Base-by-base conservation (phyloP, 139 green algal genomes). In the Pseudopediastrum boryanum region DNA sequence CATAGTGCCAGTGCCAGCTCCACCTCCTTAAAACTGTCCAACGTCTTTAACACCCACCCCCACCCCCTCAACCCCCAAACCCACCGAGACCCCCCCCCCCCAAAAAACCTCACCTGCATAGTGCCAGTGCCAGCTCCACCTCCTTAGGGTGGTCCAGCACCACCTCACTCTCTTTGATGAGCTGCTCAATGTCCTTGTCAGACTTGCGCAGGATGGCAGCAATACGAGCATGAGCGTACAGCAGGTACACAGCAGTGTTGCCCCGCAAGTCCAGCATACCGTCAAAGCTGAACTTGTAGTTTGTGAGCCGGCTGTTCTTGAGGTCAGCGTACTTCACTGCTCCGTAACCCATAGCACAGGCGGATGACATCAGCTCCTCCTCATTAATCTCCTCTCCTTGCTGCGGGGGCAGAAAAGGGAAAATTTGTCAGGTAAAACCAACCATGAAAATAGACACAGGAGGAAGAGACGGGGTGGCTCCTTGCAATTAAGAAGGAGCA, bases 271-370 rank as follows among this genome's bases (percentile, higher is more conserved):
- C 87, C 35, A 98, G 91, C 95, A 99, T 99, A 25, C 91, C 83
- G 72, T 99, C 95, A 83, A 93, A 98, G 25, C 82, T 91, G 86
- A 99, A 99, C 85, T 92, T 93, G 89, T 99, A 99, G 87, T 99
- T 97, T 77, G 96, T 97, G 27, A 86, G 83, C 38, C 94, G 88
- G 81, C 97, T 93, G 86, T 95, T 95, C 85, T 97, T 97, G 35
- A 99, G 91, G 90, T 99, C 96, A 5, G 94, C 94, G 81, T 99
- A 99, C 90, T 99, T 99, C 74, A 99, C 92, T 23, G 95, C 96
- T 42, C 93, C 94, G 75, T 98, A 98, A 64, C 95, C 95, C 91
- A 99, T 95, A 39, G 88, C 90, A 13, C 46, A 80, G 0, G 93
- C 83, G 3, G 89, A 83, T 6, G 75, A 75, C 31, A 97, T 89